Evolutionary conservation across 345 rosid species (phyloP).

Genomic region (Trapa bicornis): DNA sequence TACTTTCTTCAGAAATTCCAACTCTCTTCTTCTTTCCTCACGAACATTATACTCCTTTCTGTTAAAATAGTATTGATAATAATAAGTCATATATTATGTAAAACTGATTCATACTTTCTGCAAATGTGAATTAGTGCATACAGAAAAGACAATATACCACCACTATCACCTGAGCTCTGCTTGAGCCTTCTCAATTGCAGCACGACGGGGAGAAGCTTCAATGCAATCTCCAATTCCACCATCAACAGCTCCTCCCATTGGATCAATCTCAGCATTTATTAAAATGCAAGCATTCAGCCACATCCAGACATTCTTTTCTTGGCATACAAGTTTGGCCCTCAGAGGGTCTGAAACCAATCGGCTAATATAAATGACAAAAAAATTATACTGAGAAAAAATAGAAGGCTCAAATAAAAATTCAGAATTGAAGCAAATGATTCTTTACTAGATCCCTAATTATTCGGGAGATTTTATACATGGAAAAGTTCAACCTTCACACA

Average conservation of each 20-base stretch:
- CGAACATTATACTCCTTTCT: conserved; percentile 98
- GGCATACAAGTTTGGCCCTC: neutral
- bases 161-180: conserved; percentile 68
- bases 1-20: conserved; percentile 98
- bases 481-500: no score
- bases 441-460: no score
- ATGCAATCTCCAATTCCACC: conserved; percentile 79
- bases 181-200: conserved; percentile 94
- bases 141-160: neutral
- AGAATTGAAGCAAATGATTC: neutral
- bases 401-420: neutral
- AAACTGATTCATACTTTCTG: neutral
- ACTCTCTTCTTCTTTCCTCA: conserved; percentile 86
- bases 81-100: neutral
- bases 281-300: conserved; percentile 42
- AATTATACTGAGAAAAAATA: neutral
- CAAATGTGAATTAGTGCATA: conserved; percentile 3
- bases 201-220: conserved; percentile 80
- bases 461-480: no score
- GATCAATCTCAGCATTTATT: conserved; percentile 98
- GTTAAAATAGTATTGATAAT: conserved; percentile 19
- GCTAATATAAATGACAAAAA: neutral
- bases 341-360: neutral
- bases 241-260: conserved; percentile 99
- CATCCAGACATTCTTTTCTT: conserved; percentile 66